Conservation (phyloP, 768 basidiomycete genomes). For the Russula olivacea region DNA sequence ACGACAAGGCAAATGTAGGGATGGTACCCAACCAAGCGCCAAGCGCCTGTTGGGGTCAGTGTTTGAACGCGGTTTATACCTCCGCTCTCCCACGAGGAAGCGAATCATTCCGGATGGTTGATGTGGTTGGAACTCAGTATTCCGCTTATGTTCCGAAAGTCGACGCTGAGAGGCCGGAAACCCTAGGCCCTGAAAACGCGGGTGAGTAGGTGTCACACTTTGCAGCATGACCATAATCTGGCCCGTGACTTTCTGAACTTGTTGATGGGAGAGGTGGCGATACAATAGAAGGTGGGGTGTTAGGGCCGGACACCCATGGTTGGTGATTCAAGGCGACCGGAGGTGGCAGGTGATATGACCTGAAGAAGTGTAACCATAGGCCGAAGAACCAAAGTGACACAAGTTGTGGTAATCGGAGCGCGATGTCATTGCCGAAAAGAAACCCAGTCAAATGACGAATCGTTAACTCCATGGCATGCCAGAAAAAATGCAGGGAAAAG, state of each 20-base stretch:
- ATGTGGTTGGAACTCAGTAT: background rate
- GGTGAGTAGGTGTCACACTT: too few species aligned
- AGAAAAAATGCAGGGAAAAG: background rate
- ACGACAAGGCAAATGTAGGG: background rate
- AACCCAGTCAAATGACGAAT: background rate
- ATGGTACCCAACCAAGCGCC: background rate
- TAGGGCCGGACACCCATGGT: background rate
- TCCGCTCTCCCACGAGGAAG: background rate
- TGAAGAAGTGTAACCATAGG: background rate
- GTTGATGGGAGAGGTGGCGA: background rate
- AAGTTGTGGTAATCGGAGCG: background rate
- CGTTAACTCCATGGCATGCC: background rate
- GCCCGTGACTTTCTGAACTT: too few species aligned
- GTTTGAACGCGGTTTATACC: too few species aligned
- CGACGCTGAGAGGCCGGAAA: background rate
- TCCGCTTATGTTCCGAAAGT: background rate
- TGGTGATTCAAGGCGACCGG: background rate
- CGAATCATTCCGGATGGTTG: background rate
- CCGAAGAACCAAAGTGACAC: background rate
- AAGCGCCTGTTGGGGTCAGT: background rate
- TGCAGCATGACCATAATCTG: too few species aligned
- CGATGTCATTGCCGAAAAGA: background rate
- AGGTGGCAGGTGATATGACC: background rate
- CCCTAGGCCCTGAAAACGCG: background rate
- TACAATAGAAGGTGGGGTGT: background rate